Base-by-base conservation (phyloP, 192 early-diverging fungal genomes). In the Endogone sp. region DNA sequence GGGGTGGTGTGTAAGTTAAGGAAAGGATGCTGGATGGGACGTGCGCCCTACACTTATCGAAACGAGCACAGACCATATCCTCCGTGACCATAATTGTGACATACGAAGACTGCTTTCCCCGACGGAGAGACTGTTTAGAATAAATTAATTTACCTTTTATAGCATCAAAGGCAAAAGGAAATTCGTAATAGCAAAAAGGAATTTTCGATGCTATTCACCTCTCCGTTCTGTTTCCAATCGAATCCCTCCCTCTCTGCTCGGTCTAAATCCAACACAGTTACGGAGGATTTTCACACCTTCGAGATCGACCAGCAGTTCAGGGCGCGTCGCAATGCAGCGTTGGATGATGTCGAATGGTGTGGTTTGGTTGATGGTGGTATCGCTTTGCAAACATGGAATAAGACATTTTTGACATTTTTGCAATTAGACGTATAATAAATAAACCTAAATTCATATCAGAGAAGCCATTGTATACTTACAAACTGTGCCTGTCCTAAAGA, bases 61-160 rank as follows among this genome's bases (percentile, higher is more conserved):
- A 22, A 3, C 24, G 21, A 26, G 4, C 31, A 49, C 28, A 56
- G 37, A 59, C 86, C 89, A 78, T 79, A 89, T 2, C 86, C 86
- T 13, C 76, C 84, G 70, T 91, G 89, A 2, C 89, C 89, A 65
- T 90, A 90, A 68, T 84, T 85, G 66, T 90, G 89, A 6, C 84
- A 81, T 3, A 87, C 75, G 2, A 76, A 29, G 3, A 86, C 62
- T 24, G 55, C 28, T 29, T 63, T 75, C 2, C 60, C 29, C 20
- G 58, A 44, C 21, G 72, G 29, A 22, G 59, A 73, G 44, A 54
- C 68, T 55, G 23, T 29, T 29, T 22, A 25, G 29, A 30, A 32
- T 66, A 71, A 16, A 26, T 28, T 27, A 10, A 26, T 30, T 56
- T 11, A 29, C 27, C 27, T 69, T 56, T 28, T 60, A 31, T 3